phyloP scores from a whole-genome alignment of 1,139 yeast species.

The Zygotorulaspora mrakii region DNA sequence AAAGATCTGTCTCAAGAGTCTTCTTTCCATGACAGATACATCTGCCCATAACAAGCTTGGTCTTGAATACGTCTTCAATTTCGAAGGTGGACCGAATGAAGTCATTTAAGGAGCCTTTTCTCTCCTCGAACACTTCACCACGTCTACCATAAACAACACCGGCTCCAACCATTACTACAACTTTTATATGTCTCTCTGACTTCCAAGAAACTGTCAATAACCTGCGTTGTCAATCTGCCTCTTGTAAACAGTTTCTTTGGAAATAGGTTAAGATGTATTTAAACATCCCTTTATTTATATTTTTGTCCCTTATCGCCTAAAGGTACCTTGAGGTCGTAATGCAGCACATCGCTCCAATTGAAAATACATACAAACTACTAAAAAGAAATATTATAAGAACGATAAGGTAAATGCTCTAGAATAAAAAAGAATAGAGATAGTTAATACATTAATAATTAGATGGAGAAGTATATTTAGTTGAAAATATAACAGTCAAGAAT shows the following conservation, averaged over 20 bases:
- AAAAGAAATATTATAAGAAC: too few relatives aligned
- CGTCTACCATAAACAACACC: constrained; percentile 16
- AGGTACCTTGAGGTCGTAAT: too few relatives aligned
- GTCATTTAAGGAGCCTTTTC: constrained; percentile 7
- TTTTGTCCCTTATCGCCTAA: too few relatives aligned
- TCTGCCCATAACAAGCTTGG: constrained; percentile 16
- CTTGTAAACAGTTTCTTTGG: too few relatives aligned
- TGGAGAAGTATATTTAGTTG: neutral
- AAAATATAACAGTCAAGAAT: neutral
- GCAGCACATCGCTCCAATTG: too few relatives aligned
- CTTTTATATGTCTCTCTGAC: too few relatives aligned
- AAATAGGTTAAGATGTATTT: too few relatives aligned
- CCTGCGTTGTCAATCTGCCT: neutral
- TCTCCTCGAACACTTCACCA: constrained; percentile 9
- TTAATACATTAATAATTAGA: neutral
- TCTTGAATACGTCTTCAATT: constrained; percentile 12
- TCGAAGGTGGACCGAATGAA: constrained; percentile 10
- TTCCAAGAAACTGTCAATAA: neutral
- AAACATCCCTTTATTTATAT: neutral
- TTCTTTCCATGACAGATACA: constrained; percentile 17
- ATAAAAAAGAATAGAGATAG: neutral
- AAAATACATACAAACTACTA: too few relatives aligned
- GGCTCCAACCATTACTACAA: constrained; percentile 4
- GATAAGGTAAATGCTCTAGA: too few relatives aligned
- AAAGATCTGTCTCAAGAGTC: constrained; percentile 14